Evolutionary conservation across 2,329 filamentous ascomycete species (phyloP), one percentile per base, ranked within the genome.

Genomic region (Penicillium sp.): DNA sequence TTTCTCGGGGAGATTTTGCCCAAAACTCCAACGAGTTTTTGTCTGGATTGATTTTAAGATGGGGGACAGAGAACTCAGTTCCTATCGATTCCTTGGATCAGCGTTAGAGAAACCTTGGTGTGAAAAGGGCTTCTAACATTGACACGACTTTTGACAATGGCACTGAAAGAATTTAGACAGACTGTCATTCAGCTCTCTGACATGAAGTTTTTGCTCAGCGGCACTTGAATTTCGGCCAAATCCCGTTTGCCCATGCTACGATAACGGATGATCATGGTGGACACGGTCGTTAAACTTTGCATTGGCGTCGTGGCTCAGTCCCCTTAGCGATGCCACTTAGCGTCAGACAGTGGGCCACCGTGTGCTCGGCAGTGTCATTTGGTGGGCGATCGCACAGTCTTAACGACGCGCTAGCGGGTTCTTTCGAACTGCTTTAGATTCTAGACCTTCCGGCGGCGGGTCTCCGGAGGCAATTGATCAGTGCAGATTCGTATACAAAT

Each of bases 351-450:
- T 56, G 58, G 58, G 48, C 58, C 53, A 33, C 26, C 38, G 26
- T 43, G 53, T 52, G 58, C 38, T 37, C 48, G 58, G 53, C 43
- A 51, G 28, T 49, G 43, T 35, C 55, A 52, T 59, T 59, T 26
- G 40, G 51, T 59, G 51, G 57, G 52, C 30, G 46, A 60, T 57
- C 58, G 19, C 40, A 30, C 42, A 38, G 28, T 40, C 51, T 42
- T 37, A 22, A 16, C 33, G 30, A 33, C 19, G 30, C 57, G 40
- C 52, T 57, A 57, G 58, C 58, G 54, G 48, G 19, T n/a, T 46
- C 48, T 52, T 57, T 19, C 16, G 48, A 56, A 38, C 37, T 38
- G 28, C n/a, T n/a, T n/a, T n/a, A 14, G 42, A 56, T 48, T 56
- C 59, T 62, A 59, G 59, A 55, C 57, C 45, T 19, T 46, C 26